Percentiles rank a stretch among this genome's conserved stretches.
Evolutionary conservation across 352 stramenopile genomes (phyloP).

Genomic region (Phytopythium oedochilum): DNA sequence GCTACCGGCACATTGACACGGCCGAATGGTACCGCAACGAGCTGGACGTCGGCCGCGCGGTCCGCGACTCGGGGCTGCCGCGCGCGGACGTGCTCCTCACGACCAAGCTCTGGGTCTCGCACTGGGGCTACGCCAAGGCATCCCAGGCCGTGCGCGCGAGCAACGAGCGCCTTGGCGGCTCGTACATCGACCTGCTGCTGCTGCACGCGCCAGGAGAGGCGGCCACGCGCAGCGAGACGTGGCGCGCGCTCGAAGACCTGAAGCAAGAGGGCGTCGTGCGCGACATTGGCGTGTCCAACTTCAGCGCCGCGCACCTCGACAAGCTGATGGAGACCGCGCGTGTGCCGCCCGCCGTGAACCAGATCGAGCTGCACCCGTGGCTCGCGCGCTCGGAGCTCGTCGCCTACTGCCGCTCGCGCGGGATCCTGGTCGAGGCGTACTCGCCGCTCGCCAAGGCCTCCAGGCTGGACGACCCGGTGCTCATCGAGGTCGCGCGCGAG

Average conservation of each 20-base stretch:
- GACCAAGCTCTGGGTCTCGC: slow-evolving; percentile 47
- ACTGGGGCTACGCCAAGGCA: slow-evolving; percentile 51
- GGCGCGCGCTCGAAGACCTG: slow-evolving; percentile 24
- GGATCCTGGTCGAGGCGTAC: slow-evolving; percentile 26
- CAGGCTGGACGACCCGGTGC: slow-evolving; percentile 16
- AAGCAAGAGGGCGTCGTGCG: slow-evolving; percentile 33
- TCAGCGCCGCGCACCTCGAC: slow-evolving; percentile 61
- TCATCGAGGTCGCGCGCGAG: slow-evolving; percentile 16
- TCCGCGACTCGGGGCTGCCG: slow-evolving; percentile 41
- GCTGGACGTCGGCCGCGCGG: slow-evolving; percentile 45
- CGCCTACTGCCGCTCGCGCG: slow-evolving; percentile 23
- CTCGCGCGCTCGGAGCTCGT: slow-evolving; percentile 32
- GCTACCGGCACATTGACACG: slow-evolving; percentile 75
- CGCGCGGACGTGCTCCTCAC: slow-evolving; percentile 70
- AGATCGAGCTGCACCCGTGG: no score
- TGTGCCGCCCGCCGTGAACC: slow-evolving; percentile 44
- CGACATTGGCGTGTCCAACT: slow-evolving; percentile 81
- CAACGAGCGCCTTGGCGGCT: slow-evolving; percentile 28
- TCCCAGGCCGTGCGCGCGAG: slow-evolving; percentile 28
- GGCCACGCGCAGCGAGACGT: slow-evolving; percentile 20
- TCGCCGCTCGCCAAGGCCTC: slow-evolving; percentile 20
- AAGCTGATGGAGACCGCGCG: slow-evolving; percentile 34
- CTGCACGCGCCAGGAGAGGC: slow-evolving; percentile 49
- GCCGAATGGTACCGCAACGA: slow-evolving; percentile 76
- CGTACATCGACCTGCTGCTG: slow-evolving; percentile 58